Conservation (phyloP, 2,329 filamentous ascomycete genomes). For the Epichloe scottii region DNA sequence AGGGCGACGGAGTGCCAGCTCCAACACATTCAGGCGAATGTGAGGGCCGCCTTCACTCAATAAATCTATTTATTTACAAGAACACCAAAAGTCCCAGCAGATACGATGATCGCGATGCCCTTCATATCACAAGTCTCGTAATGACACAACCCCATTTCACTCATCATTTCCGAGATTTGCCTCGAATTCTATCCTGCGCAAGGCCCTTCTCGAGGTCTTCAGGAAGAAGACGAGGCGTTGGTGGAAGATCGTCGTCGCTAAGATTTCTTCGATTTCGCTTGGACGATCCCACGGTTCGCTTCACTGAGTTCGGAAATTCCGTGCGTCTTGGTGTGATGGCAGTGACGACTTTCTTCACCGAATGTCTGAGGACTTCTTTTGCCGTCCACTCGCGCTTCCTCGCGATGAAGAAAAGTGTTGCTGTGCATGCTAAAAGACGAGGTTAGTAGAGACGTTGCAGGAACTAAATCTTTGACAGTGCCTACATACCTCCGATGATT, state of each 20-base stretch:
- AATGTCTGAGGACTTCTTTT: conserved; percentile 57
- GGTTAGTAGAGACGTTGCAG: not conserved
- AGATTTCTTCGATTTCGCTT: conserved; percentile 31
- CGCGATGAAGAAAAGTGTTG: conserved; percentile 62
- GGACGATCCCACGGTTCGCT: conserved; percentile 23
- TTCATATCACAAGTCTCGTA: not conserved
- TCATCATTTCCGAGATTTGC: conserved; percentile 16
- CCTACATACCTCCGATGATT: conserved; percentile 53
- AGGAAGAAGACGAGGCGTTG: conserved; percentile 40
- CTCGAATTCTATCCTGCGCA: conserved; percentile 24
- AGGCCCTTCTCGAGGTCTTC: conserved; percentile 49
- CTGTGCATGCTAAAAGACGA: conserved; percentile 42
- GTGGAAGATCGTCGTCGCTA: conserved; percentile 40
- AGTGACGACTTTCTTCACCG: conserved; percentile 48
- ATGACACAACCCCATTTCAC: not conserved
- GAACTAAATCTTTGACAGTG: not conserved
- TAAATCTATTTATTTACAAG: conserved; percentile 8
- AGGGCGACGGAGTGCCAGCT: conserved; percentile 58
- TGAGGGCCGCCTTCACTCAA: conserved; percentile 15
- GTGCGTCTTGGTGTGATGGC: conserved; percentile 49
- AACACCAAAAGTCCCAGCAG: conserved; percentile 4
- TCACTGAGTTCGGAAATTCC: conserved; percentile 48
- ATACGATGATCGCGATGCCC: not conserved
- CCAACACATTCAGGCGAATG: conserved; percentile 61
- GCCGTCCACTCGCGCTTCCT: conserved; percentile 81